phyloP scores from a whole-genome alignment of 345 rosid species.

The Eucalyptus cloeziana region DNA sequence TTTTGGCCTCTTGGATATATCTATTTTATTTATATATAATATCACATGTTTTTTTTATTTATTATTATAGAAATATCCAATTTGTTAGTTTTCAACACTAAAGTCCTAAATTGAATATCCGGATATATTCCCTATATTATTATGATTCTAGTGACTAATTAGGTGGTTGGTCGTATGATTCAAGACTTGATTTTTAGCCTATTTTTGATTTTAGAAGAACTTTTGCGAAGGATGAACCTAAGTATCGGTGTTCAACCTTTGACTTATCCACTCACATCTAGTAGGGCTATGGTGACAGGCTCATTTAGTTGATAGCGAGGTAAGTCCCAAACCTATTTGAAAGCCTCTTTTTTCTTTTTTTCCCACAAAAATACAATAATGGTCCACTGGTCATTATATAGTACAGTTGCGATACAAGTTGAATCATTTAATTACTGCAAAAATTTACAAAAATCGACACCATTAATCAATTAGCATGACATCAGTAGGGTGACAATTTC shows the following conservation, averaged over 20 bases:
- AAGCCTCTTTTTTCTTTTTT: not conserved
- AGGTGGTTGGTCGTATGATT: not conserved
- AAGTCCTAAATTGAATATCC: not conserved
- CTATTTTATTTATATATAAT: not conserved
- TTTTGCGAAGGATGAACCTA: not conserved
- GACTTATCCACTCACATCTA: not conserved
- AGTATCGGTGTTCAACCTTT: too few species aligned
- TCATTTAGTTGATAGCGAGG: not conserved
- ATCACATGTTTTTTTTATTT: not conserved
- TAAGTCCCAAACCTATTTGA: not conserved
- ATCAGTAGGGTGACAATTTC: too few species aligned
- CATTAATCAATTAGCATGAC: too few species aligned
- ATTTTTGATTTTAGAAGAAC: not conserved
- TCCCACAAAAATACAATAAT: not conserved
- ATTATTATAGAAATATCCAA: not conserved
- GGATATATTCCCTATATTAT: not conserved
- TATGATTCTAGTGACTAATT: not conserved
- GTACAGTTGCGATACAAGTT: not conserved
- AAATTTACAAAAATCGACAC: too few species aligned
- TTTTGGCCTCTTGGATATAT: not conserved
- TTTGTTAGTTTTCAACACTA: not conserved
- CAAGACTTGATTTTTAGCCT: not conserved
- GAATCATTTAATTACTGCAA: not conserved
- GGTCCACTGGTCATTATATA: not conserved
- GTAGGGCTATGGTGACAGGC: not conserved